phyloP scores from a whole-genome alignment of 805 yeast species.

The Wickerhamomyces tratensis region DNA sequence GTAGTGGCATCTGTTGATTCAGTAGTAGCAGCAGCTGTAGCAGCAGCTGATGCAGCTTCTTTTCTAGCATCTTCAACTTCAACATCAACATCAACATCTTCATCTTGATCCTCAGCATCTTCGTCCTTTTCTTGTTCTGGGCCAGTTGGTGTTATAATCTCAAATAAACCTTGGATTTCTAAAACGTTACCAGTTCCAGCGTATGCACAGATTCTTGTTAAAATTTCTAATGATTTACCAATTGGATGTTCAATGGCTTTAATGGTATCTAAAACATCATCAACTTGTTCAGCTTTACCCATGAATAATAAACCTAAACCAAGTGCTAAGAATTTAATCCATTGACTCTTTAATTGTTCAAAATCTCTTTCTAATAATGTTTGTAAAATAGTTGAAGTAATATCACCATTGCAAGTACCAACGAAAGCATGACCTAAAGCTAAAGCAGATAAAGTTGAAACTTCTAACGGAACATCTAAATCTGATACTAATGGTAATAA shows the following conservation, averaged over 20 bases:
- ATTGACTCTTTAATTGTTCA: constrained; percentile 69
- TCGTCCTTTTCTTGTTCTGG: constrained; percentile 47
- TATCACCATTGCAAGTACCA: constrained; percentile 92
- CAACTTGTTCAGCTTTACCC: constrained; percentile 91
- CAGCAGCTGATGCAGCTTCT: constrained; percentile 13
- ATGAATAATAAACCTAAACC: constrained; percentile 87
- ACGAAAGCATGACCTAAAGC: constrained; percentile 92
- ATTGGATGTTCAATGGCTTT: constrained; percentile 95
- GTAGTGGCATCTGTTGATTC: constrained; percentile 14
- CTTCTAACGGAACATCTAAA: constrained; percentile 61
- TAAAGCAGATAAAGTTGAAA: constrained; percentile 77
- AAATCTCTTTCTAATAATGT: constrained; percentile 80
- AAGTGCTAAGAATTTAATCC: constrained; percentile 83
- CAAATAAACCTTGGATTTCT: constrained; percentile 84
- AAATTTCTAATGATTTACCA: constrained; percentile 76
- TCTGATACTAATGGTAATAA: constrained; percentile 80
- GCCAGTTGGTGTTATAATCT: constrained; percentile 70
- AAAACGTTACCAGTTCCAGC: constrained; percentile 97
- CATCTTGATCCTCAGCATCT: constrained; percentile 49
- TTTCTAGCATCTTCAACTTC: constrained; percentile 24
- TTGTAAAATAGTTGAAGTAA: constrained; percentile 86
- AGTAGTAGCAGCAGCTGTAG: constrained; percentile 14
- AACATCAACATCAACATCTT: constrained; percentile 30
- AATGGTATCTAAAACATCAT: constrained; percentile 88
- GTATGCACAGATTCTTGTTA: constrained; percentile 88